Percentiles rank a stretch among this genome's conserved stretches.
These are phyloP conservation scores for Candida andamanensis DNA, from an alignment of 805 yeast genomes.

Conservation along the genomic window DNA sequence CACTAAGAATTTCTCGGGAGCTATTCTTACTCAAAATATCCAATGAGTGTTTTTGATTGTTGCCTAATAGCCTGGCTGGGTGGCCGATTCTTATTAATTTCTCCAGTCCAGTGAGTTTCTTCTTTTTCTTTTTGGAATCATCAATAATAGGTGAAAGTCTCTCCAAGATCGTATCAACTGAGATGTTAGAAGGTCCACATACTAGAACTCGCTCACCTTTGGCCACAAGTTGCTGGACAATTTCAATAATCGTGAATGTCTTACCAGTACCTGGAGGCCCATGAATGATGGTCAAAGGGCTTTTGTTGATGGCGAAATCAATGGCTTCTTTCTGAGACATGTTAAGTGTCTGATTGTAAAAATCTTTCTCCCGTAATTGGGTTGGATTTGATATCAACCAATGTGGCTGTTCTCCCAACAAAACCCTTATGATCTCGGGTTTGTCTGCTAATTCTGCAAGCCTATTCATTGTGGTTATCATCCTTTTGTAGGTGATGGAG, in stretches of 20 bases:
- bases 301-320: conserved; percentile 49
- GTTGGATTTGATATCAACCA: conserved; percentile 14
- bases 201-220: conserved; percentile 57
- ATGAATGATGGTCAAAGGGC: conserved; percentile 60
- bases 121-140: conserved; percentile 9
- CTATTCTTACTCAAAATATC: conserved; percentile 62
- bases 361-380: conserved; percentile 14
- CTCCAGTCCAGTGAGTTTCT: conserved; percentile 20
- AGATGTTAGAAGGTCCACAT: conserved; percentile 91
- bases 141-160: conserved; percentile 43
- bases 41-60: conserved; percentile 64
- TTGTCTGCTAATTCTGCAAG: conserved; percentile 44
- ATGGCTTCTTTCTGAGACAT: conserved; percentile 73
- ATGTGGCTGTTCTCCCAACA: conserved; percentile 42
- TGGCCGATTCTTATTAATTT: conserved; percentile 80
- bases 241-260: conserved; percentile 79
- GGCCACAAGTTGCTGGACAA: conserved; percentile 63
- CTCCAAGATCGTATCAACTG: conserved; percentile 88
- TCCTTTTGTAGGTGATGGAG: conserved; percentile 68
- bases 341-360: conserved; percentile 48
- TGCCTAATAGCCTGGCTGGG: conserved; percentile 74
- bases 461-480: conserved; percentile 72
- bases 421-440: conserved; percentile 33
- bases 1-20: conserved; percentile 48
- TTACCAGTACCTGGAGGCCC: conserved; percentile 85